Evolutionary conservation across 169 alveolate species (phyloP).

Genomic region (Plasmodium chabaudi): DNA sequence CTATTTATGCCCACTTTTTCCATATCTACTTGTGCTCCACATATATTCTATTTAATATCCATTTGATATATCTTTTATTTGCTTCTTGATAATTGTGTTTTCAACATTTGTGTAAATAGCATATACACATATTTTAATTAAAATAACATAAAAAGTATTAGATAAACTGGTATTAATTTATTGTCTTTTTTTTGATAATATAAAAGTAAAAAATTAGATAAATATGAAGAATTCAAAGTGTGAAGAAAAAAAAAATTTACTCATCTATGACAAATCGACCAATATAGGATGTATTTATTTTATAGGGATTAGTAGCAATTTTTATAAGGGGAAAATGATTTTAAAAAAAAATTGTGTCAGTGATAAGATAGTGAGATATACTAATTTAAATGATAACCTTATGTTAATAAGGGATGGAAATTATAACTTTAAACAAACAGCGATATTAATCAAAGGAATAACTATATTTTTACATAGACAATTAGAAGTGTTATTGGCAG

Average conservation of each 20-base stretch:
- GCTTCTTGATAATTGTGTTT: no score
- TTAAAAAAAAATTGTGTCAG: slow-evolving; percentile 56
- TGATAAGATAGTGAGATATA: slow-evolving; percentile 66
- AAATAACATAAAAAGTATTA: no score
- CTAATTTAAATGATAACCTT: slow-evolving; percentile 62
- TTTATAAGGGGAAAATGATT: slow-evolving; percentile 67
- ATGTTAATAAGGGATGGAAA: slow-evolving; percentile 62
- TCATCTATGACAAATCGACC: slow-evolving; percentile 61
- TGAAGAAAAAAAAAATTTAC: slow-evolving; percentile 43
- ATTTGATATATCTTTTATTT: no score
- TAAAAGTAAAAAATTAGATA: background rate
- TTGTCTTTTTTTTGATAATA: no score
- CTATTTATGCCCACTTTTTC: no score
- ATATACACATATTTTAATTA: no score
- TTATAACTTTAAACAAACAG: slow-evolving; percentile 70
- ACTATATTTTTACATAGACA: slow-evolving; percentile 68
- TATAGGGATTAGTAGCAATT: slow-evolving; percentile 63
- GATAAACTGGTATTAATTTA: no score
- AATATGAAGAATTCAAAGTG: slow-evolving; percentile 26
- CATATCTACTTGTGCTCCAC: no score
- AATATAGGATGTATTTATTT: slow-evolving; percentile 74
- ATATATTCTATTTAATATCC: no score
- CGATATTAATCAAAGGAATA: slow-evolving; percentile 75
- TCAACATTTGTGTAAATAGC: no score
- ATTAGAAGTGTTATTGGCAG: slow-evolving; percentile 53